Percentiles rank a stretch among this genome's conserved stretches.
phyloP scores from a whole-genome alignment of 805 yeast genomes.

The Myxozyma nipponensis region DNA sequence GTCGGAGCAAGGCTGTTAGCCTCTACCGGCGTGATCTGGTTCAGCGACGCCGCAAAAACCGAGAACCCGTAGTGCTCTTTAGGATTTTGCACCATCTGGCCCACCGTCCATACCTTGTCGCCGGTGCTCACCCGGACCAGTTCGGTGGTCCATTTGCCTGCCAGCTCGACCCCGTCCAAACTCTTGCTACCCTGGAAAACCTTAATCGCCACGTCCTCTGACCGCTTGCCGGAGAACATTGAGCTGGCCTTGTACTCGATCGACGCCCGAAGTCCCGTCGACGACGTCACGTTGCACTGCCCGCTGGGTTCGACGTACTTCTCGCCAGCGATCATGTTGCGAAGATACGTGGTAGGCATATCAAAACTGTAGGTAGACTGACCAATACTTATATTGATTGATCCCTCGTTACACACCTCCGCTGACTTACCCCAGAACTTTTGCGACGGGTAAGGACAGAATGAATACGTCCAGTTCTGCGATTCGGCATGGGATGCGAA shows the following conservation, averaged over 20 bases:
- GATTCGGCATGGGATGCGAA: slow-evolving; percentile 79
- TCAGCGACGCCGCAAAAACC: slow-evolving; percentile 71
- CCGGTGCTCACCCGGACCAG: slow-evolving; percentile 43
- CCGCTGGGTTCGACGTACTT: slow-evolving; percentile 85
- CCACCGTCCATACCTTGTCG: slow-evolving; percentile 58
- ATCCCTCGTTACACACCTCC: slow-evolving; percentile 76
- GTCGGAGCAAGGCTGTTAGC: slow-evolving; percentile 65
- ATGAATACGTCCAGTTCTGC: slow-evolving; percentile 54
- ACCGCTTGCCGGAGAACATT: slow-evolving; percentile 72
- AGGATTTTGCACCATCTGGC: slow-evolving; percentile 56
- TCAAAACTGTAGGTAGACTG: slow-evolving; percentile 58
- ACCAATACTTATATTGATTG: slow-evolving; percentile 52
- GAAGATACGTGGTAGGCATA: slow-evolving; percentile 76
- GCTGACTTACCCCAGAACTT: slow-evolving; percentile 94
- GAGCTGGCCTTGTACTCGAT: slow-evolving; percentile 77
- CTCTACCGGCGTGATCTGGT: slow-evolving; percentile 74
- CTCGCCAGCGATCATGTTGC: slow-evolving; percentile 92
- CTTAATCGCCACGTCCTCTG: slow-evolving; percentile 57
- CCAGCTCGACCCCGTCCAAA: slow-evolving; percentile 36
- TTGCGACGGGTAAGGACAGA: slow-evolving; percentile 65
- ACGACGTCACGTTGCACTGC: slow-evolving; percentile 56
- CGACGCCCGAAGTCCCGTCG: slow-evolving; percentile 64
- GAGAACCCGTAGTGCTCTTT: slow-evolving; percentile 81
- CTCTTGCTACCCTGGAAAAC: slow-evolving; percentile 39
- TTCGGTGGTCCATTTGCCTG: slow-evolving; percentile 85